phyloP scores from a whole-genome alignment of 768 basidiomycete species.

The Porphyrellus cyaneotinctus region DNA sequence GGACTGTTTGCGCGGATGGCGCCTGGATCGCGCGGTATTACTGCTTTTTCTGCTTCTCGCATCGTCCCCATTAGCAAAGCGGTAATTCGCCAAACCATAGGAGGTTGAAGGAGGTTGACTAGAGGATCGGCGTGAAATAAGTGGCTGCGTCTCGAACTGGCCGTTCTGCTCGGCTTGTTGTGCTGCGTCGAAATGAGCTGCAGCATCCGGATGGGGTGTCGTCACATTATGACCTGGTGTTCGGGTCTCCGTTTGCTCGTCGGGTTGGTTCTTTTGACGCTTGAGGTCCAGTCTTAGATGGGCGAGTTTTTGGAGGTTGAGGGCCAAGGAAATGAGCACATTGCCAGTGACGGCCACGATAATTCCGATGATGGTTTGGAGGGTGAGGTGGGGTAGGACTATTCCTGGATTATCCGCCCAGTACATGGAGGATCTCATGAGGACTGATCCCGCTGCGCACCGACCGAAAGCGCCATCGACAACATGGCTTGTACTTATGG shows the following conservation, averaged over 20 bases:
- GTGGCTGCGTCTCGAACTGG: constrained; percentile 26
- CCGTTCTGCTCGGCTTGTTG: constrained; percentile 10
- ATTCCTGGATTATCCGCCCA: constrained; percentile 27
- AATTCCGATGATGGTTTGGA: constrained; percentile 69
- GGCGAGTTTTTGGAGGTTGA: constrained; percentile 91
- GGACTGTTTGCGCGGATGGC: constrained; percentile 25
- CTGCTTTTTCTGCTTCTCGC: constrained; percentile 27
- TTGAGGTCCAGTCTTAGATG: constrained; percentile 62
- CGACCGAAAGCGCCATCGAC: neutral
- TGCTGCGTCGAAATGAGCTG: neutral
- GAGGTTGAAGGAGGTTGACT: constrained; percentile 14
- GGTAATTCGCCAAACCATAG: constrained; percentile 18
- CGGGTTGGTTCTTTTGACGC: constrained; percentile 18
- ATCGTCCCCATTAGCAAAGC: constrained; percentile 18
- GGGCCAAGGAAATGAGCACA: constrained; percentile 81
- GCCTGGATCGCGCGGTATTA: constrained; percentile 16
- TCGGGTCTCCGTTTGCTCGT: constrained; percentile 14
- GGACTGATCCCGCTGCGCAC: neutral
- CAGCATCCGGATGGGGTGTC: neutral
- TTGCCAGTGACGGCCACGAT: constrained; percentile 80
- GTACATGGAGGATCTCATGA: constrained; percentile 8
- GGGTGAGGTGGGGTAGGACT: constrained; percentile 52
- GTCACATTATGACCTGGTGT: neutral
- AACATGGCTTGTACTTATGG: neutral
- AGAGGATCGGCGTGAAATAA: constrained; percentile 25